A percentile compares a stretch with the other conserved stretches of the same genome.
phyloP scores from a whole-genome alignment of 306 rosid species.

The Abrus pulchellus region DNA sequence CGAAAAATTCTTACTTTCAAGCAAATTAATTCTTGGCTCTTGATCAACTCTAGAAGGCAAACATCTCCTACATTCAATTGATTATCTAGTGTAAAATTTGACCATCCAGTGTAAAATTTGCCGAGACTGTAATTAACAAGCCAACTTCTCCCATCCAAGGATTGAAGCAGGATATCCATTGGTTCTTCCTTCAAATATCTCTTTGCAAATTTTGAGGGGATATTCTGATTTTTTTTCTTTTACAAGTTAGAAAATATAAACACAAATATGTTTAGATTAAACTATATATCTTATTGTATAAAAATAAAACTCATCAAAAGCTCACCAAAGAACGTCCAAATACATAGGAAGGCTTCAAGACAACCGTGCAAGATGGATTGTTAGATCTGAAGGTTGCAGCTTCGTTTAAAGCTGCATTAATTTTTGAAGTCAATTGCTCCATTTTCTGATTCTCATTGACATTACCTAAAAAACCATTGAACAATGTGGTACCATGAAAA shows the following conservation, averaged over 20 bases:
- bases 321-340: slow-evolving; percentile 8
- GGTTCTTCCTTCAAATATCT: slow-evolving; percentile 8
- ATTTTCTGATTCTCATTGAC: background rate
- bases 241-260: slow-evolving; percentile 1
- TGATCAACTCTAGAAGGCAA: slow-evolving; percentile 36
- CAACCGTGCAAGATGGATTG: slow-evolving; percentile 21
- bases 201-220: slow-evolving; percentile 14
- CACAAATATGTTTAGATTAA: background rate
- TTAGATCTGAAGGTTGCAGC: slow-evolving; percentile 16
- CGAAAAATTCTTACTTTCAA: slow-evolving; percentile 26
- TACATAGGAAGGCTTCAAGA: slow-evolving; percentile 10
- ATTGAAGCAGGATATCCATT: background rate
- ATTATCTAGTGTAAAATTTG: slow-evolving; percentile 39
- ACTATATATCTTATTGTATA: background rate
- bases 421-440: background rate
- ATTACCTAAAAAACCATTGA: background rate
- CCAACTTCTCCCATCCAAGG: slow-evolving; percentile 28
- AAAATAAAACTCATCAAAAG: background rate
- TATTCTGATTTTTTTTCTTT: background rate
- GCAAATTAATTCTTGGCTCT: background rate
- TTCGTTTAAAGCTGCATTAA: background rate
- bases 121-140: background rate
- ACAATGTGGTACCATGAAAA: background rate
- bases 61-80: slow-evolving; percentile 40
- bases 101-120: slow-evolving; percentile 50